Percentiles rank a stretch among this genome's conserved stretches.
phyloP scores from a whole-genome alignment of 352 stramenopile genomes.

The Poterioochromonas sp. region DNA sequence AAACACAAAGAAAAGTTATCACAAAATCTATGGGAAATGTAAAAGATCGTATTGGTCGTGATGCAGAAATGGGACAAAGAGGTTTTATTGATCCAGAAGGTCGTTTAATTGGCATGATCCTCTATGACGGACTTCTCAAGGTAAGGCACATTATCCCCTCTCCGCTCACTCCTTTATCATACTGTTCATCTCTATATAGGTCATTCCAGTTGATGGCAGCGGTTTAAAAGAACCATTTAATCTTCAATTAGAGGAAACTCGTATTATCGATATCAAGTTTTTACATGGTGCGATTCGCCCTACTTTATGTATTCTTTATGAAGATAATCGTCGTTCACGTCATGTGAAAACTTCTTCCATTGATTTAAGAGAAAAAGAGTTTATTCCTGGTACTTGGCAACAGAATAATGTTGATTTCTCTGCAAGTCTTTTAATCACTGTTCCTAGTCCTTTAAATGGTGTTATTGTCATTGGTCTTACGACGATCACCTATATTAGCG shows the following conservation, averaged over 20 bases:
- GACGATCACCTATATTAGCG: conserved; percentile 73
- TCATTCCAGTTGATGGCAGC: not conserved
- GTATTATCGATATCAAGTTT: conserved; percentile 79
- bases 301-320: conserved; percentile 75
- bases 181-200: not conserved
- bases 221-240: conserved; percentile 63
- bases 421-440: conserved; percentile 66
- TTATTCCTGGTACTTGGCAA: conserved; percentile 67
- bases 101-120: conserved; percentile 70
- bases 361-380: conserved; percentile 71
- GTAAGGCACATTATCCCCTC: not conserved
- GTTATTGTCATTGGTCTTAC: conserved; percentile 76
- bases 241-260: conserved; percentile 69
- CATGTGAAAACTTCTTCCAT: conserved; percentile 78
- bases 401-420: conserved; percentile 69
- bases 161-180: conserved; percentile 1
- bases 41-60: conserved; percentile 67
- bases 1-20: conserved; percentile 56
- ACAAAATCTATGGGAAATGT: conserved; percentile 71
- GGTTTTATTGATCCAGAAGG: conserved; percentile 73
- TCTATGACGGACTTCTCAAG: conserved; percentile 58
- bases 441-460: conserved; percentile 60
- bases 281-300: conserved; percentile 67
- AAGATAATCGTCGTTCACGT: conserved; percentile 68
- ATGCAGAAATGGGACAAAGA: conserved; percentile 69